Evolutionary conservation across 2,329 filamentous ascomycete species (phyloP).

Genomic region (Colletotrichum shisoi): DNA sequence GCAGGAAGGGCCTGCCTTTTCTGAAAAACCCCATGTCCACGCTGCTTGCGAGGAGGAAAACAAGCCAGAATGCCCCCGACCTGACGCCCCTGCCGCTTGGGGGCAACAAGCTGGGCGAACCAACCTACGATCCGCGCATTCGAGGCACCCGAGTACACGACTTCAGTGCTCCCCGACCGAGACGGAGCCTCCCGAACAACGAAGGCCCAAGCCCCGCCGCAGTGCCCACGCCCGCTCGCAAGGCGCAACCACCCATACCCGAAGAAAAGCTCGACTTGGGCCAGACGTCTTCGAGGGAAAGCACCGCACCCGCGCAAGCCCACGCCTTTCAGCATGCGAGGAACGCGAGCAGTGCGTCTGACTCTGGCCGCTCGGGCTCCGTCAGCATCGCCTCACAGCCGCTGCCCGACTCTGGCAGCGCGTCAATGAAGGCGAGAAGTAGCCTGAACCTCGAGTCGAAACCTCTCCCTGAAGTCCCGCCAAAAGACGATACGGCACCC

Average conservation of each 20-base stretch:
- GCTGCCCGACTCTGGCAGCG: conserved; percentile 44
- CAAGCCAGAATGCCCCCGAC: conserved; percentile 59
- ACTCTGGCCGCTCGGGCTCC: conserved; percentile 42
- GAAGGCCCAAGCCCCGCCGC: conserved; percentile 23
- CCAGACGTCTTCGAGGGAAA: conserved; percentile 42
- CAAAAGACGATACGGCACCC: conserved; percentile 48
- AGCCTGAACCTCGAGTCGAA: conserved; percentile 36
- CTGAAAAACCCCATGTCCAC: conserved; percentile 68
- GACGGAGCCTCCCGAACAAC: conserved; percentile 49
- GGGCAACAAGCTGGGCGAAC: conserved; percentile 52
- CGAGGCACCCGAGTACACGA: conserved; percentile 70
- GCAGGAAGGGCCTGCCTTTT: conserved; percentile 64
- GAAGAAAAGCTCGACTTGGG: conserved; percentile 33
- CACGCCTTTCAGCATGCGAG: conserved; percentile 18
- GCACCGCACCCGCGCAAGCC: conserved; percentile 20
- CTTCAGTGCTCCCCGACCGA: conserved; percentile 68
- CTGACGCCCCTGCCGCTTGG: conserved; percentile 53
- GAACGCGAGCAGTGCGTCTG: conserved; percentile 46
- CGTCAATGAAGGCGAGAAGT: conserved; percentile 41
- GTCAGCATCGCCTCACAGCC: conserved; percentile 44
- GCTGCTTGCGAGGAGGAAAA: conserved; percentile 64
- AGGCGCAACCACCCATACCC: conserved; percentile 22
- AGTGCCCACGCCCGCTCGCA: conserved; percentile 11
- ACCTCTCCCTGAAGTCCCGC: conserved; percentile 48
- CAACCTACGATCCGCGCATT: conserved; percentile 69